Conservation (phyloP, 2,329 filamentous ascomycete species). For the Biscogniauxia sp. region DNA sequence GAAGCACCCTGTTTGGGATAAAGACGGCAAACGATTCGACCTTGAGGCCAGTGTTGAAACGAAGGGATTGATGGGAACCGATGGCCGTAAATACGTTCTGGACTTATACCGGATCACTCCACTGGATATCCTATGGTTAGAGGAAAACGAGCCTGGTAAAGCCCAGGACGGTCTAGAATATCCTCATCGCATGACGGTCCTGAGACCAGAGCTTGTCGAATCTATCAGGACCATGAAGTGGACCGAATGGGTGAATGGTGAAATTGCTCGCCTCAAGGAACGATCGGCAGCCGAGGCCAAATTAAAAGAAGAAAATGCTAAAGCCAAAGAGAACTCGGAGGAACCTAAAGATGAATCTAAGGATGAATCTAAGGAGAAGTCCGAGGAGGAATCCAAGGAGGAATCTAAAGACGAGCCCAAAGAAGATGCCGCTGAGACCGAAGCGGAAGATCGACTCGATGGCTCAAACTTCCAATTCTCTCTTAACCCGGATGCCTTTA, state of each 20-base stretch:
- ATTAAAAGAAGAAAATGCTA: constrained; percentile 32
- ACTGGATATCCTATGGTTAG: constrained; percentile 85
- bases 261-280: constrained; percentile 59
- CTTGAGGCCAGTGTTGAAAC: constrained; percentile 96
- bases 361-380: constrained; percentile 27
- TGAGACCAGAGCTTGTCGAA: constrained; percentile 87
- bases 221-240: constrained; percentile 81
- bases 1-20: constrained; percentile 96
- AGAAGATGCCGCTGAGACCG: constrained; percentile 35
- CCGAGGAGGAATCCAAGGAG: constrained; percentile 30
- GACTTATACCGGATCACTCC: constrained; percentile 95
- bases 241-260: constrained; percentile 80
- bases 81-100: constrained; percentile 95
- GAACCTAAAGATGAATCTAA: constrained; percentile 24
- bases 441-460: constrained; percentile 71
- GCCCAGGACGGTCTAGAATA: constrained; percentile 56
- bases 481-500: constrained; percentile 94
- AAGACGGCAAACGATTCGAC: constrained; percentile 85
- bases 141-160: constrained; percentile 60
- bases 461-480: constrained; percentile 83
- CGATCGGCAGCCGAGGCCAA: constrained; percentile 36
- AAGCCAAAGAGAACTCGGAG: constrained; percentile 9
- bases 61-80: constrained; percentile 94
- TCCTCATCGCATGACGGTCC: constrained; percentile 93
- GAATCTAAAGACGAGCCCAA: constrained; percentile 26